Percentiles rank a stretch among this genome's conserved stretches.
phyloP scores from a whole-genome alignment of 176 grass and related monocot genomes.

The Echinochloa phyllopogon region DNA sequence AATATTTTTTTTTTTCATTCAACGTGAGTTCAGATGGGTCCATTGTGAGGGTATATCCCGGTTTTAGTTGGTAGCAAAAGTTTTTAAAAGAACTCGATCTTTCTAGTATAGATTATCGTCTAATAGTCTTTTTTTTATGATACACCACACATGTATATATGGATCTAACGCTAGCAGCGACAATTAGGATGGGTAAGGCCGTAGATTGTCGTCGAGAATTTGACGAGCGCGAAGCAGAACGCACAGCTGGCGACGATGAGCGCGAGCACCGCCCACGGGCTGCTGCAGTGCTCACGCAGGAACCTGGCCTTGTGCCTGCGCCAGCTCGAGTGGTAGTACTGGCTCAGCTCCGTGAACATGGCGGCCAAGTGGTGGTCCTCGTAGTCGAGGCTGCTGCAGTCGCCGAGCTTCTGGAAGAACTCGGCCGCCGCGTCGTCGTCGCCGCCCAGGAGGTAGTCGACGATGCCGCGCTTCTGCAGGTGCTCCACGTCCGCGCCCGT shows the following conservation, averaged over 20 bases:
- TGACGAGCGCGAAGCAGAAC: conserved; percentile 6
- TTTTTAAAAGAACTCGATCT: too few species aligned
- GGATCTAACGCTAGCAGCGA: background rate
- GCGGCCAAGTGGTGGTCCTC: background rate
- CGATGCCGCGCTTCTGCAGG: background rate
- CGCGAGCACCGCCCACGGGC: conserved; percentile 7
- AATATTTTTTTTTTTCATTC: too few species aligned
- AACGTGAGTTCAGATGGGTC: too few species aligned
- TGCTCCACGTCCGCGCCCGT: background rate
- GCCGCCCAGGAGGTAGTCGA: background rate
- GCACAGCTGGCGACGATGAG: background rate
- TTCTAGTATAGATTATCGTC: too few species aligned
- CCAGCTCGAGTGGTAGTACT: conserved; percentile 21
- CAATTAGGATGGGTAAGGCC: background rate
- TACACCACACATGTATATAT: background rate
- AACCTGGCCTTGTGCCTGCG: conserved; percentile 12
- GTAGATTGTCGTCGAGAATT: background rate
- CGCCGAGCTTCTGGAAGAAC: background rate
- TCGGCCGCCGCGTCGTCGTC: background rate
- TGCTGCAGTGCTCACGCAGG: conserved; percentile 11
- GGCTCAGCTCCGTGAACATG: background rate
- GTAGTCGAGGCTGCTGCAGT: conserved; percentile 11
- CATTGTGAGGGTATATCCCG: too few species aligned
- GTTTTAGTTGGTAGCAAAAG: too few species aligned
- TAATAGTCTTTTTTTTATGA: background rate